phyloP scores from a whole-genome alignment of 495 filamentous ascomycete species.

The Lasiosphaeria hispida region DNA sequence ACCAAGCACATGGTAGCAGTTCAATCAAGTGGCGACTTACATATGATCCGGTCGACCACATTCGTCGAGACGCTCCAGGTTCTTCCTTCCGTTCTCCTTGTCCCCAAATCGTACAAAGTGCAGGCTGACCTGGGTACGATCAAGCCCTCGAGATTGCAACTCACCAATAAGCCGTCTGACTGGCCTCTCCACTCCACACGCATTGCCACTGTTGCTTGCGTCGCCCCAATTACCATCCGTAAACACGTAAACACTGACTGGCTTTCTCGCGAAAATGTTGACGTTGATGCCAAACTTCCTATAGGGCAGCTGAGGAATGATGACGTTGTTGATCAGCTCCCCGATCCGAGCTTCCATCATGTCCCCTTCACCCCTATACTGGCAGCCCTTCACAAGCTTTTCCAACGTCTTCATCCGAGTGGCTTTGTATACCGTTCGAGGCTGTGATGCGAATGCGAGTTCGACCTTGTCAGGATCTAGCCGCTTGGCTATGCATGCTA shows the following conservation, averaged over 20 bases:
- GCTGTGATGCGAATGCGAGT: conserved; percentile 33
- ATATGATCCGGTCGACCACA: conserved; percentile 14
- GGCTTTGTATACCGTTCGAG: conserved; percentile 4
- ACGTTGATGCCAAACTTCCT: conserved; percentile 21
- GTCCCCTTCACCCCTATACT: conserved; percentile 11
- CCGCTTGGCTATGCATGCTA: conserved; percentile 35
- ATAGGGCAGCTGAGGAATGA: conserved; percentile 15
- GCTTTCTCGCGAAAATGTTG: conserved; percentile 13
- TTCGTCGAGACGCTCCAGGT: conserved; percentile 33
- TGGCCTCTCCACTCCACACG: conserved; percentile 17
- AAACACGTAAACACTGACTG: conserved; percentile 39
- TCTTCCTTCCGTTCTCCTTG: conserved; percentile 22
- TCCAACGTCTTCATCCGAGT: conserved; percentile 10
- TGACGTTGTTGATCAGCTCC: conserved; percentile 20
- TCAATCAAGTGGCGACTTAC: not conserved
- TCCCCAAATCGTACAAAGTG: conserved; percentile 46
- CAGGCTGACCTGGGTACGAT: conserved; percentile 31
- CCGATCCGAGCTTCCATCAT: conserved; percentile 19
- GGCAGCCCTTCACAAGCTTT: conserved; percentile 13
- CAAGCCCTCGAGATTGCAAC: conserved; percentile 17
- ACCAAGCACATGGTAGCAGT: not conserved
- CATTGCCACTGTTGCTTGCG: not conserved
- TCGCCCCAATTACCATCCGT: conserved; percentile 42
- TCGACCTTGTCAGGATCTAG: conserved; percentile 35
- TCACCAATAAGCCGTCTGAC: conserved; percentile 28